Evolutionary conservation across 306 rosid species (phyloP), one percentile per base, ranked within the genome.

Genomic region (Vigna reflexopilosa): DNA sequence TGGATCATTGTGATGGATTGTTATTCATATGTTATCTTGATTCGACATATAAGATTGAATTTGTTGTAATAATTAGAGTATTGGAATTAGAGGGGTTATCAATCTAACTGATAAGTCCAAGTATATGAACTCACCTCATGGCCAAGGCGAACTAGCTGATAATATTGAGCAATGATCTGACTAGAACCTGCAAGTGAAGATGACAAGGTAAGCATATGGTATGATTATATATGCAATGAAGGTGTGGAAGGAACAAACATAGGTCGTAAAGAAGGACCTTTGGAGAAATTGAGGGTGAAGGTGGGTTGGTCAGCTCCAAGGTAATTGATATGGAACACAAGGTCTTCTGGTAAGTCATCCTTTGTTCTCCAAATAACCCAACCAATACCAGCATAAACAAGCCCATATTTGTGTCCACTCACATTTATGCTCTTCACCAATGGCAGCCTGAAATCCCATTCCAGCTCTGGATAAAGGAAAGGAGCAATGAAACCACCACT

Each of bases 401-500:
- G 93, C 0, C 97, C 97, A 55, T 92, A 92, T 44, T 92, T 92
- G 36, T 92, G 97, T 0, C 96, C 97, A 52, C 97, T 92, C n/a
- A 88, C 97, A 50, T 93, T 90, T 61, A 90, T 93, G 70, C 98
- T 93, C 86, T 85, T 93, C 86, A 93, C 97, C 75, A 93, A 55
- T 15, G 91, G 93, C 51, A 93, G 94, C 12, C 92, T 75, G 83
- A 93, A 93, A 68, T 93, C 97, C 97, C 97, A 93, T 66, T 90
- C 96, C 0, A 93, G 81, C 22, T 93, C 91, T 57, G 93, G 94
- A 19, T 93, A 90, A 42, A 90, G 76, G 64, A 93, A 93, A 1
- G 97, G 97, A 0, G 97, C 97, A 24, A 93, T 59, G 77, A 93
- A 93, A 1, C 97, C 97, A 45, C 97, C 96, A 75, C 94, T 93